Conservation (phyloP, 768 basidiomycete genomes). For the Boletus reticuloceps region DNA sequence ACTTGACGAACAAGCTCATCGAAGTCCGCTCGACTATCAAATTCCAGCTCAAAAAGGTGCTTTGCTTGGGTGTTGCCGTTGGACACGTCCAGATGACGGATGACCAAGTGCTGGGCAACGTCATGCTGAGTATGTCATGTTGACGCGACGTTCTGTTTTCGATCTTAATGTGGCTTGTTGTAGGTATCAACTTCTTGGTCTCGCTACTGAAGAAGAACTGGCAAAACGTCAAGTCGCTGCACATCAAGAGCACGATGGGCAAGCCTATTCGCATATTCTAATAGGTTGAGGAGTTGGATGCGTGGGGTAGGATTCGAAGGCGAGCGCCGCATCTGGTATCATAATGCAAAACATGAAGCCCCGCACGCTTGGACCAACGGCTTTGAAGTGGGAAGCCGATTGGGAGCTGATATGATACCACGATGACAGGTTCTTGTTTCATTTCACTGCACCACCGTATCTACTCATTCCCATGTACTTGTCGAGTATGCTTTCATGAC, state of each 20-base stretch:
- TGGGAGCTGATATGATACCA: constrained; percentile 77
- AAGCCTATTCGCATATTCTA: constrained; percentile 95
- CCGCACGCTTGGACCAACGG: constrained; percentile 99
- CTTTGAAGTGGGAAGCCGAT: constrained; percentile 68
- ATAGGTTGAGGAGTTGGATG: constrained; percentile 6
- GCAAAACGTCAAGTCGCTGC: constrained; percentile 99
- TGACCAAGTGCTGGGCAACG: constrained; percentile 94
- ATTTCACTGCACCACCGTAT: constrained; percentile 9
- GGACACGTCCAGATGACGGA: constrained; percentile 97
- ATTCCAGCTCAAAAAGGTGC: constrained; percentile 99
- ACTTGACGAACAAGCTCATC: constrained; percentile 82
- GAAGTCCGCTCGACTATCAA: constrained; percentile 99
- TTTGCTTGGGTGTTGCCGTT: constrained; percentile 98
- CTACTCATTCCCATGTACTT: constrained; percentile 21
- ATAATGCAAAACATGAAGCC: constrained; percentile 93
- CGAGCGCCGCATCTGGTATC: constrained; percentile 32
- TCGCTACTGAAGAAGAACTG: constrained; percentile 99
- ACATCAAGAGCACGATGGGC: constrained; percentile 99
- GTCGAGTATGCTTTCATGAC: constrained; percentile 14
- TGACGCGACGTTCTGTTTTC: background rate
- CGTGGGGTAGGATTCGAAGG: constrained; percentile 14
- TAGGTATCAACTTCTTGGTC: constrained; percentile 99
- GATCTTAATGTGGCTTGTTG: constrained; percentile 6
- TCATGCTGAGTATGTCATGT: constrained; percentile 82
- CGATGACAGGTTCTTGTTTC: constrained; percentile 22